Conservation (phyloP, 257 asterid species). For the Ehretia macrophylla region DNA sequence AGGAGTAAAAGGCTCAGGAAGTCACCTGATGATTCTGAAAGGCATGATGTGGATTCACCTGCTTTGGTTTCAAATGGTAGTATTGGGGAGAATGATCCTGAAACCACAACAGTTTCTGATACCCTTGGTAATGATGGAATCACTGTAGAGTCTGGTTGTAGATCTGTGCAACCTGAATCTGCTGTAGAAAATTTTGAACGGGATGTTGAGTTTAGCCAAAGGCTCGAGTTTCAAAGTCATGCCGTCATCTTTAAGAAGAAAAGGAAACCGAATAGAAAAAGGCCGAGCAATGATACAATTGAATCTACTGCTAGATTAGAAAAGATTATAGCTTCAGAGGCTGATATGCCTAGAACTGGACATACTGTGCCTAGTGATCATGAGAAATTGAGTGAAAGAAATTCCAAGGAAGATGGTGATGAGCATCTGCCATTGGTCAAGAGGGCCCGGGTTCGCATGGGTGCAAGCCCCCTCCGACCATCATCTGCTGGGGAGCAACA, state of each 20-base stretch:
- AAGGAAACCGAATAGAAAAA: conserved; percentile 69
- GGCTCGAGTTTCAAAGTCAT: conserved; percentile 58
- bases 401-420: conserved; percentile 68
- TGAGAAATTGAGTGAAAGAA: conserved; percentile 34
- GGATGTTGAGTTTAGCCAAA: conserved; percentile 46
- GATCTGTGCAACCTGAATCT: conserved; percentile 34
- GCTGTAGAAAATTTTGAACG: conserved; percentile 36
- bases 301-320: conserved; percentile 33
- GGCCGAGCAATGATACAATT: conserved; percentile 36
- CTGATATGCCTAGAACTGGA: conserved; percentile 35
- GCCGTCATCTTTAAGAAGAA: conserved; percentile 58
- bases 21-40: conserved; percentile 55
- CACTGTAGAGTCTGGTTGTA: conserved; percentile 50
- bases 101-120: conserved; percentile 54
- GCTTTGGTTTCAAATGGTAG: conserved; percentile 53
- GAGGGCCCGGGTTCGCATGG: conserved; percentile 94
- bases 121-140: conserved; percentile 52
- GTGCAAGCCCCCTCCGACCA: conserved; percentile 26
- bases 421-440: conserved; percentile 87
- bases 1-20: conserved; percentile 57
- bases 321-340: conserved; percentile 34
- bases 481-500: conserved; percentile 41
- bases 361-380: conserved; percentile 36
- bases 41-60: conserved; percentile 39
- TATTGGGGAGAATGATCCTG: conserved; percentile 62